phyloP scores from a whole-genome alignment of 768 basidiomycete genomes.

The Suillus paluster region DNA sequence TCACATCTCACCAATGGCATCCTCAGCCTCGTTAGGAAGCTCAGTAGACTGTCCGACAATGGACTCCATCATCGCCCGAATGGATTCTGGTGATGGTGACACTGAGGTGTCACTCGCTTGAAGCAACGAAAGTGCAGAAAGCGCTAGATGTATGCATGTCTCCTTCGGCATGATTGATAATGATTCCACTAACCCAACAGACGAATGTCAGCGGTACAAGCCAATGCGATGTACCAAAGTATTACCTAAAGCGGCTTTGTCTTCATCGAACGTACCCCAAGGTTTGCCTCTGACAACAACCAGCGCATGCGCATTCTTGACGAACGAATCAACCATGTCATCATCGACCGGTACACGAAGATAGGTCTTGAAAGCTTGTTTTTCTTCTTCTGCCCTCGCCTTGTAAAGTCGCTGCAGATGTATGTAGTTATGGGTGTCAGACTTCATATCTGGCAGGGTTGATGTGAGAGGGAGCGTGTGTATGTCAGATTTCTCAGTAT shows the following conservation, averaged over 20 bases:
- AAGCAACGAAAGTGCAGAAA: constrained; percentile 59
- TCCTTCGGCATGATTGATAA: constrained; percentile 55
- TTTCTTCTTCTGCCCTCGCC: constrained; percentile 72
- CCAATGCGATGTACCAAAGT: neutral
- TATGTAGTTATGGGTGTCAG: constrained; percentile 83
- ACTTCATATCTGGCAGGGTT: constrained; percentile 95
- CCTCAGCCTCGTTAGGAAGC: constrained; percentile 58
- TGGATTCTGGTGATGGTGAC: constrained; percentile 51
- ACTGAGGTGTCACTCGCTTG: constrained; percentile 33
- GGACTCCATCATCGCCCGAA: constrained; percentile 54
- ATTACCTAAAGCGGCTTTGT: constrained; percentile 55
- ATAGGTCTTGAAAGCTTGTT: constrained; percentile 54
- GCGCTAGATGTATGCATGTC: constrained; percentile 69
- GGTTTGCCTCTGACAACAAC: constrained; percentile 64
- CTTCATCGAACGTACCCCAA: constrained; percentile 61
- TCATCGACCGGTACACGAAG: constrained; percentile 52
- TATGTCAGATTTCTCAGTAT: constrained; percentile 54
- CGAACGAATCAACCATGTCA: constrained; percentile 66
- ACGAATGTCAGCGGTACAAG: neutral
- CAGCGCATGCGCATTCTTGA: constrained; percentile 80
- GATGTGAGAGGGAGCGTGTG: constrained; percentile 82
- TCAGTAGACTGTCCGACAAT: constrained; percentile 54
- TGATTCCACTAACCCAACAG: constrained; percentile 7
- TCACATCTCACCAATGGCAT: constrained; percentile 80
- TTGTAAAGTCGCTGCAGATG: constrained; percentile 87